Evolutionary conservation across 495 filamentous ascomycete species (phyloP), one percentile per base, ranked within the genome.

Genomic region (Penicillium robsamsonii): DNA sequence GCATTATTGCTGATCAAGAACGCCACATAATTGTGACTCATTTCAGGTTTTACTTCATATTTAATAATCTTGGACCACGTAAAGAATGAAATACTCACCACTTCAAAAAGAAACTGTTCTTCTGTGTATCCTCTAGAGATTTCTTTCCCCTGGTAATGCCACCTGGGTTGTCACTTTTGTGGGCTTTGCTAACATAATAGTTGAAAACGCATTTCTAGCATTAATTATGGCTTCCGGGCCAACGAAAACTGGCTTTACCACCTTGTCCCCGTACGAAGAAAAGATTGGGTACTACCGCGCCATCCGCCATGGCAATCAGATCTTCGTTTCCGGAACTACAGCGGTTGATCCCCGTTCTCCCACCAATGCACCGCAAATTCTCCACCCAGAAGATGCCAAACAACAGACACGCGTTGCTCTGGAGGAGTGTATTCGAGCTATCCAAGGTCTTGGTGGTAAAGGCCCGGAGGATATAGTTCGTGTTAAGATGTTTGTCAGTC

Each of bases 271-370:
- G 8, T 80, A 72, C 60, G 76, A 80, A 60, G 60, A 68, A 27
- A 56, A 49, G 13, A 71, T 78, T 51, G 77, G 77, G 15, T 79
- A 80, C 53, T 76, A 77, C 43, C 75, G 77, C 24, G 77, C 77
- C 10, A 65, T 80, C 6, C 73, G 74, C 0, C 70, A 66, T 44
- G 72, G 73, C 1, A 58, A 63, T n/a, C 67, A 74, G 0, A 75
- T 80, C 52, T 78, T 72, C 57, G 75, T 80, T 24, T 75, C 77
- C 13, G 77, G 77, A 4, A 74, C 77, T 18, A 80, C 77, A 4
- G 69, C 76, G 11, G 67, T 71, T 46, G 71, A 75, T 40, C 69
- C 69, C 2, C 40, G 57, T 11, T 70, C 72, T n/a, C 57, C 72
- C 11, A 46, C 60, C 22, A 47, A 68, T 22, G 58, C 66, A 40